These are phyloP conservation scores for Colletotrichum coccodes DNA, from an alignment of 2,329 filamentous ascomycete species.

Conservation along the genomic window DNA sequence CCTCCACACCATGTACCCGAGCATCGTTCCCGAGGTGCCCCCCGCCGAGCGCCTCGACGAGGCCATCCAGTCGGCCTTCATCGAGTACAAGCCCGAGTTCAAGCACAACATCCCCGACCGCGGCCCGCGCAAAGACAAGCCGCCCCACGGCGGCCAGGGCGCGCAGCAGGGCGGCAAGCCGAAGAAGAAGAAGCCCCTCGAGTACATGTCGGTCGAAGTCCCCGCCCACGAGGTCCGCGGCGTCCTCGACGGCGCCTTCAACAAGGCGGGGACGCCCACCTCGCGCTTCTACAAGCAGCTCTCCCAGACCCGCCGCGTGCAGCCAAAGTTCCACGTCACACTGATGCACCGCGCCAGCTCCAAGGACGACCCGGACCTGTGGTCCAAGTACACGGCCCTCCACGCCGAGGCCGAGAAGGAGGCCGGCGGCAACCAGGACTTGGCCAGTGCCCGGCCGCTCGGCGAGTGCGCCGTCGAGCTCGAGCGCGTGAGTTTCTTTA, in stretches of 20 bases:
- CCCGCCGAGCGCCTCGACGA: constrained; percentile 78
- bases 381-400: constrained; percentile 76
- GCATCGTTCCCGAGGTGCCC: constrained; percentile 77
- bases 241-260: constrained; percentile 78
- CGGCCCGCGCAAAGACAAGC: constrained; percentile 49
- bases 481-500: constrained; percentile 61
- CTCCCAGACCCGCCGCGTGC: constrained; percentile 77
- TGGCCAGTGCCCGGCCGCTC: constrained; percentile 51
- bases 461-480: constrained; percentile 73
- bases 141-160: constrained; percentile 32
- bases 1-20: constrained; percentile 82
- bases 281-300: constrained; percentile 81
- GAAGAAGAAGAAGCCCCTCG: constrained; percentile 59
- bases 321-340: constrained; percentile 92
- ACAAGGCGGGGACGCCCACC: constrained; percentile 49
- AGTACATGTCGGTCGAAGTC: constrained; percentile 67
- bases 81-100: constrained; percentile 80
- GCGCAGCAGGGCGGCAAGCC: constrained; percentile 44
- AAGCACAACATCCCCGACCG: constrained; percentile 78
- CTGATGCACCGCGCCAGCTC: constrained; percentile 82
- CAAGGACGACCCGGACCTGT: constrained; percentile 73
- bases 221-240: constrained; percentile 53
- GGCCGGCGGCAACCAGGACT: constrained; percentile 45
- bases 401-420: constrained; percentile 55
- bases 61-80: constrained; percentile 80